These are phyloP conservation scores for Umbellularia californica DNA, from an alignment of 164 flowering plant species.

Conservation along the genomic window DNA sequence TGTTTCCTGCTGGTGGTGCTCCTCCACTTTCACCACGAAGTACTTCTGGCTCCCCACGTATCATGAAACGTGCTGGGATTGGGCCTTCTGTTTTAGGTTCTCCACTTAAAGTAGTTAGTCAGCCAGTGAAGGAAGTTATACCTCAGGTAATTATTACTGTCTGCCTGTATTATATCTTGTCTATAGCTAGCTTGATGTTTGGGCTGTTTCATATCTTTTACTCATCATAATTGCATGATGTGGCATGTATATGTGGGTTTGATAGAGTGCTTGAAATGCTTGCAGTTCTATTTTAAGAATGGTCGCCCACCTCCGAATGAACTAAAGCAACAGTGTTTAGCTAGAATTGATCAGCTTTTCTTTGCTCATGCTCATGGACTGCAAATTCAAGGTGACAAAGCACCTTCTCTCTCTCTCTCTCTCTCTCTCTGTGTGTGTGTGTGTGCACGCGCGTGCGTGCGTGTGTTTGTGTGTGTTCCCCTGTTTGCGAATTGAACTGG, in stretches of 20 bases:
- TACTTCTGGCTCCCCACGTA: slow-evolving; percentile 89
- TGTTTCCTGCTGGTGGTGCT: slow-evolving; percentile 96
- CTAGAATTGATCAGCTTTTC: slow-evolving; percentile 60
- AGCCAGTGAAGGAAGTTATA: slow-evolving; percentile 76
- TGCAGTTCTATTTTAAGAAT: slow-evolving; percentile 95
- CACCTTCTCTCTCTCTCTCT: neutral
- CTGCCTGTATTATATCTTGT: neutral
- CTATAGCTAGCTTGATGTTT: neutral
- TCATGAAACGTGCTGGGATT: slow-evolving; percentile 59
- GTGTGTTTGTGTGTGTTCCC: neutral
- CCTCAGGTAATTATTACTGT: slow-evolving; percentile 62
- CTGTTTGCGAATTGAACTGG: neutral
- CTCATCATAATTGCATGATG: neutral
- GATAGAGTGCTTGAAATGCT: slow-evolving; percentile 15
- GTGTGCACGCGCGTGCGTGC: neutral
- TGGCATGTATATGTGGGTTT: neutral
- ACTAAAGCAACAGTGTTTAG: slow-evolving; percentile 61
- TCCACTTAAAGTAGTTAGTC: slow-evolving; percentile 82
- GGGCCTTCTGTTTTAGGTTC: slow-evolving; percentile 83
- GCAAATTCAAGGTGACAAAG: slow-evolving; percentile 62
- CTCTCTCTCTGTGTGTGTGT: neutral
- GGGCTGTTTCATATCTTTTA: neutral
- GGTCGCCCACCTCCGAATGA: slow-evolving; percentile 91
- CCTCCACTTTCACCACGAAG: slow-evolving; percentile 99
- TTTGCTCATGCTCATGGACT: slow-evolving; percentile 73